Conservation (phyloP, 1,284 basidiomycete species). For the Xerocomus minutiporus region DNA sequence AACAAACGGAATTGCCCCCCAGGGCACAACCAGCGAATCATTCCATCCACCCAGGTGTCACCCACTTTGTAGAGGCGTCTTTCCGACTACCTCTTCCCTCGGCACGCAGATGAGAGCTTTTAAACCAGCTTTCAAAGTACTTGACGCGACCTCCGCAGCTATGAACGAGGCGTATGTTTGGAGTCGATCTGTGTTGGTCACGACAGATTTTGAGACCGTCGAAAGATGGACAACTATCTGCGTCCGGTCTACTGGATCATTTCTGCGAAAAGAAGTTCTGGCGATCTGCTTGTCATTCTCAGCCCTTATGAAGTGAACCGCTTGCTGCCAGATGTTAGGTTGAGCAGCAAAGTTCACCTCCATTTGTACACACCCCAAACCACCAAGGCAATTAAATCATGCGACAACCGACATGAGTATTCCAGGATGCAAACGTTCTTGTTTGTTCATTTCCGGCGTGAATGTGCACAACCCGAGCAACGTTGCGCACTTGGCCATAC, state of each 20-base stretch:
- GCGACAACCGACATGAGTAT: background rate
- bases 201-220: slow-evolving; percentile 30
- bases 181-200: slow-evolving; percentile 23
- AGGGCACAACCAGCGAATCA: slow-evolving; percentile 24
- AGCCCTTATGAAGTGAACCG: background rate
- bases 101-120: no score
- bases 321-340: background rate
- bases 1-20: slow-evolving; percentile 35
- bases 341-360: background rate
- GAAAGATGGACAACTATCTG: slow-evolving; percentile 31
- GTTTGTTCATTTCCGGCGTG: no score
- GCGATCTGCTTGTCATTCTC: background rate
- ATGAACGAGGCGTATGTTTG: slow-evolving; percentile 11
- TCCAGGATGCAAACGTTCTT: no score
- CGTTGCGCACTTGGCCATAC: no score
- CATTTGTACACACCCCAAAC: background rate
- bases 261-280: slow-evolving; percentile 15
- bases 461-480: no score
- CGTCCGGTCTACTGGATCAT: slow-evolving; percentile 46
- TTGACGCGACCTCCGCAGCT: slow-evolving; percentile 12
- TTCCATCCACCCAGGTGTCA: slow-evolving; percentile 19
- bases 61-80: slow-evolving; percentile 21
- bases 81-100: background rate
- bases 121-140: background rate
- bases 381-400: background rate